Conservation (phyloP, 805 yeast species). For the Kuraishia cidri region DNA sequence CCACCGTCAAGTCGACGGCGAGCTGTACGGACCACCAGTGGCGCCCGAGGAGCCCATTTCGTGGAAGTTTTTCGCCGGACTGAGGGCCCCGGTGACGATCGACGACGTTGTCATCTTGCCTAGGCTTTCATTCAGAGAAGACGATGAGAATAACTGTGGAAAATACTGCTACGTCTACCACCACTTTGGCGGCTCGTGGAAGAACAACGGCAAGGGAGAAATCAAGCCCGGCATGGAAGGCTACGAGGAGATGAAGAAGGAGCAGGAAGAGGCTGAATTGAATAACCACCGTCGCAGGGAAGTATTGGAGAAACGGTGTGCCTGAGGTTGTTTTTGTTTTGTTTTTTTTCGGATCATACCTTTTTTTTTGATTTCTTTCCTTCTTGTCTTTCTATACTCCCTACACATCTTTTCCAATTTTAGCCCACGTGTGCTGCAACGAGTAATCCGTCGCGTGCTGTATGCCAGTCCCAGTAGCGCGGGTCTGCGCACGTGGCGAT, state of each 20-base stretch:
- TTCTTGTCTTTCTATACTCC: no score
- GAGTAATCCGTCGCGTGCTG: no score
- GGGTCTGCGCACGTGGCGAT: no score
- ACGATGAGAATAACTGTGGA: conserved; percentile 24
- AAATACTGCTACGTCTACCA: conserved; percentile 23
- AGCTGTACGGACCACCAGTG: conserved; percentile 3
- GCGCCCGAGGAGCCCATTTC: conserved; percentile 1
- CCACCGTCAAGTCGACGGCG: conserved; percentile 2
- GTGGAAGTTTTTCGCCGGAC: conserved; percentile 1
- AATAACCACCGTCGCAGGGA: background rate
- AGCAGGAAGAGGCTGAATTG: background rate
- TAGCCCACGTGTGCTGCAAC: no score
- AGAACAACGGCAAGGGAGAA: conserved; percentile 25
- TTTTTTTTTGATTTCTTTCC: no score
- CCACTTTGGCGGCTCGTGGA: conserved; percentile 26
- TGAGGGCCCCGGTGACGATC: conserved; percentile 1
- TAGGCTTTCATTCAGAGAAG: conserved; percentile 21
- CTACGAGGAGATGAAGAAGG: no score
- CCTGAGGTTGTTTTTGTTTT: no score
- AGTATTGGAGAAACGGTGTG: no score
- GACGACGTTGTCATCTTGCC: conserved; percentile 12
- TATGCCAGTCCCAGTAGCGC: no score
- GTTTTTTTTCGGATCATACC: no score
- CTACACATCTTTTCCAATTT: no score
- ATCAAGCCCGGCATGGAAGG: no score